phyloP scores from a whole-genome alignment of 108 stramenopile species.

The Fragilaria radians region DNA sequence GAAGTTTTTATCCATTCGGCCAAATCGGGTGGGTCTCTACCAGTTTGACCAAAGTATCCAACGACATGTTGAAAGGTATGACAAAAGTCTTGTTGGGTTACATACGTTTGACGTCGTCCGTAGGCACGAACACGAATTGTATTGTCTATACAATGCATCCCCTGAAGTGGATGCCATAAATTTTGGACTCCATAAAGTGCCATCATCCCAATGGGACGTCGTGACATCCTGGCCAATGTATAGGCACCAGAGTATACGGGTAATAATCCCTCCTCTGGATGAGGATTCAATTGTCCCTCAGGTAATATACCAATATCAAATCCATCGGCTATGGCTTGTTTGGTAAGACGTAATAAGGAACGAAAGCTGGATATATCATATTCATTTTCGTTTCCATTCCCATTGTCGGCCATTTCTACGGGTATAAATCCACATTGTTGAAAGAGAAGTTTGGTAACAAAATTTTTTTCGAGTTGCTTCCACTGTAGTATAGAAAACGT shows the following conservation, averaged over 20 bases:
- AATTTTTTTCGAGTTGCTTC: conserved; percentile 80
- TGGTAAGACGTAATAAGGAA: conserved; percentile 42
- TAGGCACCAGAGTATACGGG: conserved; percentile 68
- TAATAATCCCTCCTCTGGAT: conserved; percentile 57
- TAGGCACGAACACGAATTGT: conserved; percentile 62
- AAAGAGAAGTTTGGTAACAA: conserved; percentile 65
- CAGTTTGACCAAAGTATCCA: conserved; percentile 68
- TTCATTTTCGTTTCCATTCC: conserved; percentile 62
- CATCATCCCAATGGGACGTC: conserved; percentile 72
- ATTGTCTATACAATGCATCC: conserved; percentile 53
- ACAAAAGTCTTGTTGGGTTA: conserved; percentile 55
- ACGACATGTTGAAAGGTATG: conserved; percentile 65
- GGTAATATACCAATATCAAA: conserved; percentile 81
- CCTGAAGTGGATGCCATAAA: conserved; percentile 73
- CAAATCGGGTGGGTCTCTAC: conserved; percentile 44
- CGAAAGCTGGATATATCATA: conserved; percentile 69
- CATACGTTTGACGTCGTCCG: conserved; percentile 35
- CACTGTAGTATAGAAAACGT: conserved; percentile 31
- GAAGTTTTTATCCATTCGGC: conserved; percentile 18
- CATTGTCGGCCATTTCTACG: conserved; percentile 77
- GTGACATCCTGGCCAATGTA: conserved; percentile 57
- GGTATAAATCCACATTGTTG: conserved; percentile 75
- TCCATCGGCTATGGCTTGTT: conserved; percentile 65
- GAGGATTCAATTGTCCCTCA: conserved; percentile 82
- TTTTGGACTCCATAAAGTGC: conserved; percentile 61